Evolutionary conservation across 495 filamentous ascomycete species (phyloP).

Genomic region (Neurospora africana): DNA sequence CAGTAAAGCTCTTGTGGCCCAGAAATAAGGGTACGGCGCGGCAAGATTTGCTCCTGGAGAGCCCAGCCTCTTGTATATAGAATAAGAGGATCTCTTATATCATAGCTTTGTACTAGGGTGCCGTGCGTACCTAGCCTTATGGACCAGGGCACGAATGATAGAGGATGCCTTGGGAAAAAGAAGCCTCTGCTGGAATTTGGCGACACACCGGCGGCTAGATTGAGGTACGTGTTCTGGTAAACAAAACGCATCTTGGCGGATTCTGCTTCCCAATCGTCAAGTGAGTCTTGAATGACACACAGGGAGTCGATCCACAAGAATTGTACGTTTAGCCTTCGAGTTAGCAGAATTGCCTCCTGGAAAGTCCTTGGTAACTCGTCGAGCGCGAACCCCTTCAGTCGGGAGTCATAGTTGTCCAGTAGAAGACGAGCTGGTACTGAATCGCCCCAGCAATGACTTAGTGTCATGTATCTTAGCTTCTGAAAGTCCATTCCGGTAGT

Average conservation of each 20-base stretch:
- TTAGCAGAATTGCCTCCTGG: neutral
- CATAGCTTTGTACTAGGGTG: no score
- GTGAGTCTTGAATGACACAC: neutral
- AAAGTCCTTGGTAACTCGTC: neutral
- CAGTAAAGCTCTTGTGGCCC: conserved; percentile 9
- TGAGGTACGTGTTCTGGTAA: neutral
- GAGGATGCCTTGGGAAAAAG: rapidly evolving
- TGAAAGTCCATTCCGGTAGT: neutral
- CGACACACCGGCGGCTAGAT: neutral
- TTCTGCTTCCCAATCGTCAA: neutral
- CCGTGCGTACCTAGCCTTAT: no score
- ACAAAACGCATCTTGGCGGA: neutral
- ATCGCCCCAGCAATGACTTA: neutral
- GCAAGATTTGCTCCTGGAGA: conserved; percentile 14
- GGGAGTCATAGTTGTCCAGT: neutral
- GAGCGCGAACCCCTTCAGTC: neutral
- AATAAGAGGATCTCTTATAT: no score
- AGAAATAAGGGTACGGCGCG: conserved; percentile 9
- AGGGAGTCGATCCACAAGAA: neutral
- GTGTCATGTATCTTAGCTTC: neutral
- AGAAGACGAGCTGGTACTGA: neutral
- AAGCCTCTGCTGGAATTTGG: neutral
- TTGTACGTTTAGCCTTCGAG: neutral
- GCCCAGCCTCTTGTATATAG: conserved; percentile 11
- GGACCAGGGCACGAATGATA: neutral